phyloP scores from a whole-genome alignment of 805 yeast species.

The Candida golubevii region DNA sequence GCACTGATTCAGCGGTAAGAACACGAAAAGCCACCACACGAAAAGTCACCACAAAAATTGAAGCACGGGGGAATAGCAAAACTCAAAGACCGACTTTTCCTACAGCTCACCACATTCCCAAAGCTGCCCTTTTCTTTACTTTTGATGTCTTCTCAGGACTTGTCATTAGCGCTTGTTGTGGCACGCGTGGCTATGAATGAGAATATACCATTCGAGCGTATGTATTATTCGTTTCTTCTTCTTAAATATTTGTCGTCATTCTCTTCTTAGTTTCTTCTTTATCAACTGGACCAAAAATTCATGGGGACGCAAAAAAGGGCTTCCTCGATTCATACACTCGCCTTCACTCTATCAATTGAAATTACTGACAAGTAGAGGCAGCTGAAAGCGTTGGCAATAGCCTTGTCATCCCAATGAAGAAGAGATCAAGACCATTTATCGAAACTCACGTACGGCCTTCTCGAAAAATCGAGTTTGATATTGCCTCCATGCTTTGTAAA shows the following conservation, averaged over 20 bases:
- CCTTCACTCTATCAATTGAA: not conserved
- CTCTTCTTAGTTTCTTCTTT: too few species aligned
- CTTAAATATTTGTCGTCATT: too few species aligned
- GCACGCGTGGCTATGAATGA: slow-evolving; percentile 8
- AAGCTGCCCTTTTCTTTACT: too few species aligned
- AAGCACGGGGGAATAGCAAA: too few species aligned
- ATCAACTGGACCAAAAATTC: too few species aligned
- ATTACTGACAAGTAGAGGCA: slow-evolving; percentile 2
- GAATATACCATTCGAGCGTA: slow-evolving; percentile 9
- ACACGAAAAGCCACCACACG: too few species aligned
- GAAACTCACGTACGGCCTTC: slow-evolving; percentile 1
- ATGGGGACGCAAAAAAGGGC: too few species aligned
- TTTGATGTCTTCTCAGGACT: slow-evolving; percentile 11
- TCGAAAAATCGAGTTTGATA: slow-evolving; percentile 2
- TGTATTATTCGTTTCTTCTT: not conserved
- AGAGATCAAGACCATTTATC: slow-evolving; percentile 1
- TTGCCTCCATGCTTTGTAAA: slow-evolving; percentile 2
- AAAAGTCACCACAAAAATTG: too few species aligned
- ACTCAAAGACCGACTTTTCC: too few species aligned
- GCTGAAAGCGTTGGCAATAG: slow-evolving; percentile 3
- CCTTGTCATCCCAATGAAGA: not conserved
- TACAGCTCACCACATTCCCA: too few species aligned
- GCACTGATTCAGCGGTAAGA: too few species aligned
- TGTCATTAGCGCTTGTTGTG: slow-evolving; percentile 13
- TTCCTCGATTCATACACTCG: too few species aligned